Evolutionary conservation across 2,329 filamentous ascomycete genomes (phyloP).

Genomic region (Emmonsia crescens): DNA sequence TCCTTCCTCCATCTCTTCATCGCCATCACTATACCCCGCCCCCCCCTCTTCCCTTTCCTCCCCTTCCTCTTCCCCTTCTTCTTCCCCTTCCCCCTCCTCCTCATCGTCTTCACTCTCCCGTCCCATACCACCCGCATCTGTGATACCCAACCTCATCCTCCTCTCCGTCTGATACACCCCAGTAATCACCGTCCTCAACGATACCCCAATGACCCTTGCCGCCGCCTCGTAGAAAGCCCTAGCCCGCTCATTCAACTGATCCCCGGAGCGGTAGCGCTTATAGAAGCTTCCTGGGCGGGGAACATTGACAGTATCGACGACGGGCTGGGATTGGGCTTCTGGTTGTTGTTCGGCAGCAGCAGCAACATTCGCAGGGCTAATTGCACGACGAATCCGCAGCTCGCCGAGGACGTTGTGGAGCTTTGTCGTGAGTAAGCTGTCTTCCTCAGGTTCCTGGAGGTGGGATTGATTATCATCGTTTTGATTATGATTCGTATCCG

Average conservation of each 20-base stretch:
- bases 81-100: slow-evolving; percentile 3
- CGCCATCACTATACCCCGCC: slow-evolving; percentile 9
- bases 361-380: slow-evolving; percentile 13
- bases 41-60: neutral
- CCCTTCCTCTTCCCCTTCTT: neutral
- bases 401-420: slow-evolving; percentile 35
- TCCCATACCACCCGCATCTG: neutral
- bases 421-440: slow-evolving; percentile 24
- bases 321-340: neutral
- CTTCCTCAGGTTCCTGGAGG: slow-evolving; percentile 15
- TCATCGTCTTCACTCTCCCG: slow-evolving; percentile 23
- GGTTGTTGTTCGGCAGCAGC: slow-evolving; percentile 6
- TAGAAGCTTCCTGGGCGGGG: slow-evolving; percentile 43
- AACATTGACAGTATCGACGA: slow-evolving; percentile 12
- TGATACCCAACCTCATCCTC: slow-evolving; percentile 17
- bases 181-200: slow-evolving; percentile 39
- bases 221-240: slow-evolving; percentile 42
- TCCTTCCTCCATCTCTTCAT: slow-evolving; percentile 11
- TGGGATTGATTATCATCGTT: neutral
- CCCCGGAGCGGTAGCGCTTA: slow-evolving; percentile 36
- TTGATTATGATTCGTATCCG: neutral
- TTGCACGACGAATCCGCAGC: slow-evolving; percentile 29
- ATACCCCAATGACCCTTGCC: slow-evolving; percentile 41
- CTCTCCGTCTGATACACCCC: slow-evolving; percentile 42
- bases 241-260: slow-evolving; percentile 37